Conservation (phyloP, 2,329 filamentous ascomycete genomes). For the Fusarium tricinctum region DNA sequence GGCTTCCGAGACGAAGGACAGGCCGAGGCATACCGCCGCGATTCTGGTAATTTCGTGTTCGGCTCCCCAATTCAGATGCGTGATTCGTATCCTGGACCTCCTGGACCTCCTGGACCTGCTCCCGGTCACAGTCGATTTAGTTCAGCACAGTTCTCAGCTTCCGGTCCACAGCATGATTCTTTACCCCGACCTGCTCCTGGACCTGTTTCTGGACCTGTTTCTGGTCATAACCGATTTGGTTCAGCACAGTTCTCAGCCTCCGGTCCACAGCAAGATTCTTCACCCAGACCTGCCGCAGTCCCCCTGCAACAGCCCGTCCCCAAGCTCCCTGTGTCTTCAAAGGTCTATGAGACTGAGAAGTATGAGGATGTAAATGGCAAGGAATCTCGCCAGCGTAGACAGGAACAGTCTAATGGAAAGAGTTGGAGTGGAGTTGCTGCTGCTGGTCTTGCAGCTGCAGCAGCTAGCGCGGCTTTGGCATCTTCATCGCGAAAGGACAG, state of each 20-base stretch:
- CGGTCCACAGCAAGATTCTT: slow-evolving; percentile 58
- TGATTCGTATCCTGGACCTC: slow-evolving; percentile 68
- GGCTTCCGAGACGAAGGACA: slow-evolving; percentile 62
- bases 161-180: slow-evolving; percentile 54
- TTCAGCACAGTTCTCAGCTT: slow-evolving; percentile 64
- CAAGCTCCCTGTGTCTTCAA: slow-evolving; percentile 77
- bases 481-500: slow-evolving; percentile 46
- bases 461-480: slow-evolving; percentile 58
- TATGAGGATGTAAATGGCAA: slow-evolving; percentile 55
- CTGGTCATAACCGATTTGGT: slow-evolving; percentile 73
- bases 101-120: slow-evolving; percentile 70
- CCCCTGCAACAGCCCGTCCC: slow-evolving; percentile 90
- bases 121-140: slow-evolving; percentile 75
- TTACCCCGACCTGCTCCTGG: slow-evolving; percentile 67
- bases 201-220: slow-evolving; percentile 49
- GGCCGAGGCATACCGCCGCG: slow-evolving; percentile 46
- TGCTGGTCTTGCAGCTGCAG: slow-evolving; percentile 63
- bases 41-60: slow-evolving; percentile 43
- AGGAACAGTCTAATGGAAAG: slow-evolving; percentile 57
- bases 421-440: slow-evolving; percentile 61
- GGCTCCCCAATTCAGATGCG: slow-evolving; percentile 62
- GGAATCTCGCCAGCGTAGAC: slow-evolving; percentile 53
- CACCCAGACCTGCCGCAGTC: slow-evolving; percentile 69
- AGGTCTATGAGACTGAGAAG: slow-evolving; percentile 72
- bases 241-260: slow-evolving; percentile 65